Evolutionary conservation across 148 eudicot genomes (phyloP), one percentile per base, ranked within the genome.

Genomic region (Amaranthus cruentus): DNA sequence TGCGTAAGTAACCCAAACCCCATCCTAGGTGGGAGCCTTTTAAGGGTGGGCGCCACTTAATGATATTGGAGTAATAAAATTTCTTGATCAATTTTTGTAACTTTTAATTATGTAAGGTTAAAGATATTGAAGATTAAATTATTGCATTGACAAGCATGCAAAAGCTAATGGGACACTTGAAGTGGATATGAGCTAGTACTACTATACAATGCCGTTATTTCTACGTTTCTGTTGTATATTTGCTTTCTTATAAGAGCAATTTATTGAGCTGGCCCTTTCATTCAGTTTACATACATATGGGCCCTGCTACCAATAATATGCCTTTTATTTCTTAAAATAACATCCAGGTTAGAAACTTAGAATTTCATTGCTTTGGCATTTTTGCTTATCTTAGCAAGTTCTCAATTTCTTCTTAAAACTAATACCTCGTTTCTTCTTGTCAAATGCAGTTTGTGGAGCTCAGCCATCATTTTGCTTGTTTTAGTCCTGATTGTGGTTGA

Each of bases 401-500:
- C 52, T 28, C n/a, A n/a, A n/a, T 72, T 59, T 14, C 61, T 71
- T 58, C 18, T 47, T 63, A 52, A 6, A 3, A 14, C 73, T 83
- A 21, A 68, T 67, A 51, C 68, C 74, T 57, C 43, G 47, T 56
- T 47, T 57, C 55, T 43, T 68, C 54, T 52, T 79, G 66, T 62
- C 8, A 63, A 70, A 7, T 85, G 85, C 90, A 88, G 92, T 83
- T 76, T 88, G 52, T 86, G 92, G 90, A 81, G 81, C 61, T 86
- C 92, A 62, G 88, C 87, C 47, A 86, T 88, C 68, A 86, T 85
- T 75, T 66, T 88, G 62, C 88, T 88, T 66, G 88, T 88, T 42
- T 75, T 88, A 62, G 83, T 88, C 50, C 86, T 88, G 92, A 85
- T 88, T 79, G 85, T 88, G 63, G 83, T 88, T 66, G 90, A 88